Evolutionary conservation across 2,329 filamentous ascomycete species (phyloP).

Genomic region (Exophiala alcalophila): DNA sequence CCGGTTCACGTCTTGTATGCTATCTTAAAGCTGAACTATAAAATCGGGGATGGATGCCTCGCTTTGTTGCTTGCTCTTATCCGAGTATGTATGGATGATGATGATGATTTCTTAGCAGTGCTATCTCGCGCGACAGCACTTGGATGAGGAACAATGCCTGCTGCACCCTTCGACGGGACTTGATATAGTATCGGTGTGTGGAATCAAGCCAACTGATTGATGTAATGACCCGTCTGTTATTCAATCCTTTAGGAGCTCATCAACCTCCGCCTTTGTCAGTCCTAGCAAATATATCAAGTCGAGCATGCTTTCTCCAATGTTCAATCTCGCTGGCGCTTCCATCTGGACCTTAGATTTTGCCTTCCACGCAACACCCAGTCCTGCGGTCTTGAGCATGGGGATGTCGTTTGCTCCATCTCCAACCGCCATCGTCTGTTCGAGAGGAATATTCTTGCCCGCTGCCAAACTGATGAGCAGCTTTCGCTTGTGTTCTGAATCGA

Average conservation of each 20-base stretch:
- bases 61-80: too few species aligned
- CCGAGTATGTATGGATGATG: too few species aligned
- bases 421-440: conserved; percentile 56
- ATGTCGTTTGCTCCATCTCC: conserved; percentile 66
- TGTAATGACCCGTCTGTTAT: too few species aligned
- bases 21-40: too few species aligned
- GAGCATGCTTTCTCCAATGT: conserved; percentile 52
- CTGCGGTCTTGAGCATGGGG: conserved; percentile 62
- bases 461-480: conserved; percentile 55
- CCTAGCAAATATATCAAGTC: conserved; percentile 61
- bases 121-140: too few species aligned
- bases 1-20: too few species aligned
- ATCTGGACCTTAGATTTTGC: conserved; percentile 64
- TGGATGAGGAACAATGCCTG: too few species aligned
- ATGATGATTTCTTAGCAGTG: too few species aligned
- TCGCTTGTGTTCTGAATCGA: conserved; percentile 59
- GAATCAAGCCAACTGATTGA: too few species aligned
- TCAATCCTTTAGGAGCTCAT: conserved; percentile 40
- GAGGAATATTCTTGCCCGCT: conserved; percentile 51
- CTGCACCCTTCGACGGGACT: too few species aligned
- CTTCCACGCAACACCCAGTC: conserved; percentile 61
- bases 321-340: conserved; percentile 58
- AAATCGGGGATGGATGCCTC: too few species aligned
- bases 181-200: too few species aligned
- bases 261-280: conserved; percentile 49